Conservation (phyloP, 2,329 filamentous ascomycete genomes). For the Cytospora paraplurivora region DNA sequence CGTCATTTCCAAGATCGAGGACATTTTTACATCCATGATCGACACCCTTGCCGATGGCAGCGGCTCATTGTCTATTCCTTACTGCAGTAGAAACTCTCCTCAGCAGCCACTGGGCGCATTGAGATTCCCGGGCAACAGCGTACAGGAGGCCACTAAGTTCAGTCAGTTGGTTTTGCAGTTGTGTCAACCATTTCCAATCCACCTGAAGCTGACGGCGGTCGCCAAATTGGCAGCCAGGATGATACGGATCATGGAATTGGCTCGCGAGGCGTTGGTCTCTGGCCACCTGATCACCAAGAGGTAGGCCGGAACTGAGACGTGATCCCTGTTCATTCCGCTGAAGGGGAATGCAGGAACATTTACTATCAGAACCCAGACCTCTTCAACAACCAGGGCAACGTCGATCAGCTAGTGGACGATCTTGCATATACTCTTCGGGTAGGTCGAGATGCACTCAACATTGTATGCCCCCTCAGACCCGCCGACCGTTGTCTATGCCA, state of each 20-base stretch:
- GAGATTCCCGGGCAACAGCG: conserved; percentile 51
- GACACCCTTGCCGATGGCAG: conserved; percentile 48
- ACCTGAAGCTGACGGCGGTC: not conserved
- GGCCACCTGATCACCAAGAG: conserved; percentile 63
- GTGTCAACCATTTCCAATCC: not conserved
- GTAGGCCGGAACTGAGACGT: too few relatives aligned
- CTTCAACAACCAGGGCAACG: conserved; percentile 67
- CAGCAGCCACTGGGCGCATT: conserved; percentile 27
- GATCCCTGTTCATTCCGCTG: not conserved
- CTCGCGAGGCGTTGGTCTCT: conserved; percentile 59
- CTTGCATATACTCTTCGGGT: conserved; percentile 70
- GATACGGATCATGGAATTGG: conserved; percentile 60
- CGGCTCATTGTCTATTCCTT: conserved; percentile 49
- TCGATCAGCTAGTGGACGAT: conserved; percentile 74
- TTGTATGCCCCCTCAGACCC: conserved; percentile 52
- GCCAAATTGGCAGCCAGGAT: conserved; percentile 49
- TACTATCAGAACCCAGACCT: conserved; percentile 77
- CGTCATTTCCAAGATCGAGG: conserved; percentile 57
- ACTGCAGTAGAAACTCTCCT: conserved; percentile 40
- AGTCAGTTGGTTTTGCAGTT: conserved; percentile 39
- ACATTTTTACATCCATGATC: conserved; percentile 53
- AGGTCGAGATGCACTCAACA: conserved; percentile 66
- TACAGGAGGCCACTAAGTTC: conserved; percentile 54
- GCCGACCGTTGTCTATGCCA: conserved; percentile 2
- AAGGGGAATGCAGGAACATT: conserved; percentile 61